Evolutionary conservation across 768 basidiomycete species (phyloP).

Genomic region (Symmetrospora coprosmae): DNA sequence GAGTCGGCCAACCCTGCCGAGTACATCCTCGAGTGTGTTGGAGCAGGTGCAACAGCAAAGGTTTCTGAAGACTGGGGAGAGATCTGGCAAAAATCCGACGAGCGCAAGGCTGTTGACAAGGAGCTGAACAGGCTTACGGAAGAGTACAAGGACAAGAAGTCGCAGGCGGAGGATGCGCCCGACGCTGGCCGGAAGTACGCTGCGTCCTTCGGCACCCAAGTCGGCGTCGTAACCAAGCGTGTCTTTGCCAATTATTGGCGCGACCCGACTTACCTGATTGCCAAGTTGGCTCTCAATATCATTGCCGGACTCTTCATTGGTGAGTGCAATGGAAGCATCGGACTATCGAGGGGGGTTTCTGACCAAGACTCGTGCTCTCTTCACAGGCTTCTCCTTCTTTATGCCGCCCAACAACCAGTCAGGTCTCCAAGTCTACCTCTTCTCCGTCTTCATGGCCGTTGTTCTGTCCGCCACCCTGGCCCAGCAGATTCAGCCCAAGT

Average conservation of each 20-base stretch:
- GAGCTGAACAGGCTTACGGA: constrained; percentile 43
- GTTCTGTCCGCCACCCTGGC: constrained; percentile 41
- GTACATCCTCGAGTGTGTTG: constrained; percentile 45
- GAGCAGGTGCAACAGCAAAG: constrained; percentile 51
- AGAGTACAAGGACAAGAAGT: constrained; percentile 17
- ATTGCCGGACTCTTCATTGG: constrained; percentile 32
- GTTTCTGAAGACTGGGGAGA: constrained; percentile 74
- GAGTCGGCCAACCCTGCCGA: constrained; percentile 60
- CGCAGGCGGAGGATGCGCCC: constrained; percentile 27
- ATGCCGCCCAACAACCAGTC: constrained; percentile 14
- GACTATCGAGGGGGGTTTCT: neutral
- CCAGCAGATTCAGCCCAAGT: constrained; percentile 53
- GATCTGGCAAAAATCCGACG: constrained; percentile 61
- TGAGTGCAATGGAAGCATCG: neutral
- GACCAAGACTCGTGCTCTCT: neutral
- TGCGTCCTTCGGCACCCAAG: constrained; percentile 18
- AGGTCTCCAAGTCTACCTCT: constrained; percentile 28
- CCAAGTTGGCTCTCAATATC: constrained; percentile 26
- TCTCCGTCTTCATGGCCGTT: constrained; percentile 26
- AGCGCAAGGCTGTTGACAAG: constrained; percentile 39
- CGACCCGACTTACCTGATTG: constrained; percentile 37
- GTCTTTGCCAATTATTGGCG: constrained; percentile 40
- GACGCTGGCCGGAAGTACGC: constrained; percentile 27
- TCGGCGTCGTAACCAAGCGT: constrained; percentile 28
- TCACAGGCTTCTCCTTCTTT: constrained; percentile 31